A percentile compares a stretch with the other conserved stretches of the same genome.
phyloP scores from a whole-genome alignment of 441 rosid species.

The Manihot esculenta region DNA sequence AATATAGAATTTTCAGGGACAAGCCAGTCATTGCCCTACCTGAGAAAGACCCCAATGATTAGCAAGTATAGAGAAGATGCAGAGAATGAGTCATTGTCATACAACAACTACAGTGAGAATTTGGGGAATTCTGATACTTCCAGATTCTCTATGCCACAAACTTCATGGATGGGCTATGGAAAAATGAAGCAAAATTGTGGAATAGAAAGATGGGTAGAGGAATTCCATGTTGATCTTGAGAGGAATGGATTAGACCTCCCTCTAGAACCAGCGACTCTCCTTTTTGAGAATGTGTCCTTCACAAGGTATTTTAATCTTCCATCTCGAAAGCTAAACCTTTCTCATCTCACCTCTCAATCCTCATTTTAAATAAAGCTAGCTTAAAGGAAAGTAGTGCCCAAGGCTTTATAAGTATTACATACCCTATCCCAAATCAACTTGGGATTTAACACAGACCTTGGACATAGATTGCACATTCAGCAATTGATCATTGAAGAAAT shows the following conservation, averaged over 20 bases:
- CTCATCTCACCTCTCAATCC: slow-evolving; percentile 9
- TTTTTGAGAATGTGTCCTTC: slow-evolving; percentile 31
- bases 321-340: not conserved
- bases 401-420: too few relatives aligned
- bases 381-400: too few relatives aligned
- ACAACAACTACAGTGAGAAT: slow-evolving; percentile 1
- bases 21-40: slow-evolving; percentile 26
- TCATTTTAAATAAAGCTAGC: too few relatives aligned
- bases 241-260: slow-evolving; percentile 26
- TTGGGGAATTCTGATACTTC: slow-evolving; percentile 1
- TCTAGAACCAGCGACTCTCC: slow-evolving; percentile 27
- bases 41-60: slow-evolving; percentile 12
- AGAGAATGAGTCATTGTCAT: slow-evolving; percentile 9
- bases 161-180: slow-evolving; percentile 3
- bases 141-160: not conserved
- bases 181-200: not conserved
- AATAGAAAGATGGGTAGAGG: slow-evolving; percentile 4
- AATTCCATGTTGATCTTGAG: slow-evolving; percentile 22
- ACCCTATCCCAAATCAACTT: too few relatives aligned
- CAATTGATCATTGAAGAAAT: not conserved
- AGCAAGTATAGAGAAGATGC: slow-evolving; percentile 1
- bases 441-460: too few relatives aligned
- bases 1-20: slow-evolving; percentile 26
- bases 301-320: slow-evolving; percentile 20
- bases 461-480: not conserved